These are phyloP conservation scores for Aplosporella prunicola DNA, from an alignment of 2,329 filamentous ascomycete species.

Conservation along the genomic window DNA sequence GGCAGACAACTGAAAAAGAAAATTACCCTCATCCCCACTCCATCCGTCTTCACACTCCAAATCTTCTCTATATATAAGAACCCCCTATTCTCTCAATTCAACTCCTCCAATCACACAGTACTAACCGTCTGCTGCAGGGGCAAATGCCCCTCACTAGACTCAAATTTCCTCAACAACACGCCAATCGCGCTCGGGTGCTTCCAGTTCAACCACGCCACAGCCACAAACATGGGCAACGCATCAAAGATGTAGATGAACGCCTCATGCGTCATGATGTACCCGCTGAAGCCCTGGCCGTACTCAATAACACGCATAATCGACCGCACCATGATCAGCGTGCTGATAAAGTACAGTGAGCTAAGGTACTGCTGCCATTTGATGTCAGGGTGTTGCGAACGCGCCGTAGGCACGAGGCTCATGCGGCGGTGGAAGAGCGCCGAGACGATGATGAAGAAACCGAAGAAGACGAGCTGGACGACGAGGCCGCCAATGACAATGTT, in stretches of 20 bases:
- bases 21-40: no score
- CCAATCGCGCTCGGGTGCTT: conserved; percentile 26
- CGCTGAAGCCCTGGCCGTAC: conserved; percentile 37
- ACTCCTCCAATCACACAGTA: no score
- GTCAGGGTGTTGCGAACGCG: neutral
- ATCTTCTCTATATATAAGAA: no score
- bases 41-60: no score
- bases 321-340: conserved; percentile 39
- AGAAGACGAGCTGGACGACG: conserved; percentile 25
- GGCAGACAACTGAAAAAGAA: no score
- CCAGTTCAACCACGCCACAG: conserved; percentile 33
- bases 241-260: conserved; percentile 41
- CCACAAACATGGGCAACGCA: conserved; percentile 35
- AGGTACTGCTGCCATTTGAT: conserved; percentile 28
- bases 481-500: conserved; percentile 20
- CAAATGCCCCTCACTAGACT: no score
- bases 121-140: no score
- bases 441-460: conserved; percentile 22
- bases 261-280: conserved; percentile 37
- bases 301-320: conserved; percentile 42
- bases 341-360: conserved; percentile 34
- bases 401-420: conserved; percentile 1
- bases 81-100: no score
- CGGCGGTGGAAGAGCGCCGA: conserved; percentile 22
- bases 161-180: no score